A percentile compares a stretch with the other conserved stretches of the same genome.
phyloP scores from a whole-genome alignment of 768 basidiomycete genomes.

The Pulveroboletus sp. region DNA sequence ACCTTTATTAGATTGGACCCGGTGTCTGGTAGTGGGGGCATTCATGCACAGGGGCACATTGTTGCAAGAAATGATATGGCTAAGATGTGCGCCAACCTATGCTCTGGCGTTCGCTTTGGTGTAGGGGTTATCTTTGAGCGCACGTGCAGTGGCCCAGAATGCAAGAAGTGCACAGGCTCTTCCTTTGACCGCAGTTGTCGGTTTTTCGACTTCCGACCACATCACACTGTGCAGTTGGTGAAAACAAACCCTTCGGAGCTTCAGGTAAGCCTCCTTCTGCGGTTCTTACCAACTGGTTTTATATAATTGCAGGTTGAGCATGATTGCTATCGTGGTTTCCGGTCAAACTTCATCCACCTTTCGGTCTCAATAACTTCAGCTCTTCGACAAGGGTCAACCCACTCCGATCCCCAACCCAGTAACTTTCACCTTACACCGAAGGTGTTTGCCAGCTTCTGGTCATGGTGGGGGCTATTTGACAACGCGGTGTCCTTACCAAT shows the following conservation, averaged over 20 bases:
- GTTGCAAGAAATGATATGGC: constrained; percentile 35
- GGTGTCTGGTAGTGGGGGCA: neutral
- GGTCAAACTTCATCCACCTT: constrained; percentile 91
- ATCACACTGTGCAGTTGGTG: constrained; percentile 67
- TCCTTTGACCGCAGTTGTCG: constrained; percentile 77
- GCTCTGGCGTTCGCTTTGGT: constrained; percentile 83
- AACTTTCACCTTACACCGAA: constrained; percentile 84
- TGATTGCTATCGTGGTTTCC: constrained; percentile 85
- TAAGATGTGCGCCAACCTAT: constrained; percentile 81
- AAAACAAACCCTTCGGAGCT: constrained; percentile 38
- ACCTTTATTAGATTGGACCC: constrained; percentile 21
- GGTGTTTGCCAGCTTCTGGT: constrained; percentile 83
- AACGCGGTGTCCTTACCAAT: constrained; percentile 74
- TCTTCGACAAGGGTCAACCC: constrained; percentile 29
- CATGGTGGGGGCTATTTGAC: constrained; percentile 89
- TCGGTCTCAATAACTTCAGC: constrained; percentile 80
- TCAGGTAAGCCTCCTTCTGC: constrained; percentile 40
- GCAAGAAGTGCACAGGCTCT: constrained; percentile 53
- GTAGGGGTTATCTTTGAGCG: constrained; percentile 80
- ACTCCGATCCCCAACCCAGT: constrained; percentile 40
- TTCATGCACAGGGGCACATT: constrained; percentile 17
- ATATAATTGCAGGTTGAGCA: constrained; percentile 34
- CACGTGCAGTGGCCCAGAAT: constrained; percentile 63
- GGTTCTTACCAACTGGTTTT: neutral
- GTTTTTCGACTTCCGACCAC: constrained; percentile 73